phyloP scores from a whole-genome alignment of 164 flowering plant genomes.

The Euptelea pleiosperma region DNA sequence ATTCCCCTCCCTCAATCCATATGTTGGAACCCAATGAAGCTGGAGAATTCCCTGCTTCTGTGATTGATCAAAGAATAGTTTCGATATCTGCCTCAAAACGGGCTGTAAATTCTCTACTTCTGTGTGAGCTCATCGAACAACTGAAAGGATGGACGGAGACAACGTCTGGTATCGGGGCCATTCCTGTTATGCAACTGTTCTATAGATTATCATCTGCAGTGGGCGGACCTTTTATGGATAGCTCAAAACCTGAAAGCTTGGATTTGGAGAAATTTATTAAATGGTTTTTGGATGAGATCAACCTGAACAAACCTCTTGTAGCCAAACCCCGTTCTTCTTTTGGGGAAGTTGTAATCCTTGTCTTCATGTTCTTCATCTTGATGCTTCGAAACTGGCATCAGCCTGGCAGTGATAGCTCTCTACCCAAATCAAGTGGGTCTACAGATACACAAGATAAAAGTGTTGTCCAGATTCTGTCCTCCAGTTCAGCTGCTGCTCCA shows the following conservation, averaged over 20 bases:
- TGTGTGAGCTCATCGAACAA: constrained; percentile 78
- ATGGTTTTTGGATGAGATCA: constrained; percentile 93
- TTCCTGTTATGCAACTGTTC: constrained; percentile 93
- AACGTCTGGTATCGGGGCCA: constrained; percentile 81
- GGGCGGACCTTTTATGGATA: constrained; percentile 92
- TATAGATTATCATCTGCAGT: constrained; percentile 90
- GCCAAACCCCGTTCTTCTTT: constrained; percentile 72
- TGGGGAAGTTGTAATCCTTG: constrained; percentile 88
- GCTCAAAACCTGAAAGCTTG: constrained; percentile 66
- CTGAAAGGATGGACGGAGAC: constrained; percentile 90
- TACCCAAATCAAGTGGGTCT: constrained; percentile 45
- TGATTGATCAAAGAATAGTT: constrained; percentile 57
- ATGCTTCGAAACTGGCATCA: constrained; percentile 99
- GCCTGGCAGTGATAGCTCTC: constrained; percentile 72
- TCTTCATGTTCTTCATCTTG: constrained; percentile 95
- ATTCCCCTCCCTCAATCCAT: constrained; percentile 77
- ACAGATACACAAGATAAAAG: constrained; percentile 60
- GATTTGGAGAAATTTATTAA: constrained; percentile 74
- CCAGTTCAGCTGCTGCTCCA: constrained; percentile 33
- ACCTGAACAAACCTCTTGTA: constrained; percentile 57
- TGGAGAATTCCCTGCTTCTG: constrained; percentile 63
- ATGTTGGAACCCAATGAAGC: constrained; percentile 70
- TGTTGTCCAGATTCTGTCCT: constrained; percentile 27
- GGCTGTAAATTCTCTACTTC: constrained; percentile 83
- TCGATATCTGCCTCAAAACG: constrained; percentile 94